A percentile compares a stretch with the other conserved stretches of the same genome.
Conservation (phyloP, 192 early-diverging fungal genomes). For the Oehlia diaphana region DNA sequence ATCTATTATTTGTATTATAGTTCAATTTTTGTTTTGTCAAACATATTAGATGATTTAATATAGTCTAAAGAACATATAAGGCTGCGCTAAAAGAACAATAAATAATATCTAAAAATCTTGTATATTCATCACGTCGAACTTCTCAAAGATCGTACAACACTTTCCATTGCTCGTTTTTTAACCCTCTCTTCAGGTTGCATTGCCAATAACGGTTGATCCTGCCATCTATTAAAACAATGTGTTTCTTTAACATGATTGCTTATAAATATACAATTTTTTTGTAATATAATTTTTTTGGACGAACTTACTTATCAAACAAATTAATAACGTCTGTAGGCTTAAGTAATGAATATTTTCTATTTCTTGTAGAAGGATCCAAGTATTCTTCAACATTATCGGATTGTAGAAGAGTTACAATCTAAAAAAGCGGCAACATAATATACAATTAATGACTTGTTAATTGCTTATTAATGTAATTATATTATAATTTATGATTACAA, state of each 20-base stretch:
- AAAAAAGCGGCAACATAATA: not conserved
- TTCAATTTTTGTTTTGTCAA: no score
- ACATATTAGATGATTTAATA: no score
- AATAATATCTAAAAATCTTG: no score
- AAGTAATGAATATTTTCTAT: conserved; percentile 65
- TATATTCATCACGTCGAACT: conserved; percentile 25
- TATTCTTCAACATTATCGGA: conserved; percentile 81
- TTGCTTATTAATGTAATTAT: not conserved
- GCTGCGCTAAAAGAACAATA: no score
- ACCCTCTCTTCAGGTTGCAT: not conserved
- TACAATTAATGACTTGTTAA: not conserved
- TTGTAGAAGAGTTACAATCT: conserved; percentile 65
- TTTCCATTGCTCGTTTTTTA: conserved; percentile 28
- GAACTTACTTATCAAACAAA: conserved; percentile 82
- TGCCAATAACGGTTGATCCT: not conserved
- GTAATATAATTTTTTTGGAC: not conserved
- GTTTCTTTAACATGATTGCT: not conserved
- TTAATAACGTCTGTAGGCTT: conserved; percentile 60
- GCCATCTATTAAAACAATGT: not conserved
- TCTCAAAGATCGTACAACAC: conserved; percentile 8
- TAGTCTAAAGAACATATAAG: no score
- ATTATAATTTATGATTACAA: not conserved
- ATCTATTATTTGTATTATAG: no score
- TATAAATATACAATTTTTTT: not conserved
- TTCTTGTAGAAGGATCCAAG: conserved; percentile 61